Evolutionary conservation across 2,329 filamentous ascomycete genomes (phyloP).

Genomic region (Paraphaeosphaeria sporulosa): DNA sequence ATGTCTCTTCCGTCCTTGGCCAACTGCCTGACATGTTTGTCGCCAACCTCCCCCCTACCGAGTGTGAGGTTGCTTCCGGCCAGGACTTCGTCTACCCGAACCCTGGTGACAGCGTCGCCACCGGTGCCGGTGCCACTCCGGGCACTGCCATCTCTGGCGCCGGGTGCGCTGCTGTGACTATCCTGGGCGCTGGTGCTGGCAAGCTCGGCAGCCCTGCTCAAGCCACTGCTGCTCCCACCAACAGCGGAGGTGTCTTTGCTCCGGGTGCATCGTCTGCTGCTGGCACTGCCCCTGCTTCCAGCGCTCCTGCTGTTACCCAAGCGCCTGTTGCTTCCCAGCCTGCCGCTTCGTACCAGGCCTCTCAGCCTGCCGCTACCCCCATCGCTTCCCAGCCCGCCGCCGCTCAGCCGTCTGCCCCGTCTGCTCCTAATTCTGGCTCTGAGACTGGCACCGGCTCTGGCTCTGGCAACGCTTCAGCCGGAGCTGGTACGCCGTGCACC

Average conservation of each 20-base stretch:
- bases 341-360: slow-evolving; percentile 12
- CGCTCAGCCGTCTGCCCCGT: slow-evolving; percentile 21
- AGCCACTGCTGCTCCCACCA: slow-evolving; percentile 8
- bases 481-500: slow-evolving; percentile 46
- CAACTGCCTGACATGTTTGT: slow-evolving; percentile 77
- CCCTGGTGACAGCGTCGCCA: slow-evolving; percentile 63
- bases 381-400: slow-evolving; percentile 20
- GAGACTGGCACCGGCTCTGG: slow-evolving; percentile 16
- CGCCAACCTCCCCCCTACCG: slow-evolving; percentile 68
- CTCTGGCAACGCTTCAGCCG: slow-evolving; percentile 16
- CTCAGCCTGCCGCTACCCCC: slow-evolving; percentile 18
- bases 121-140: slow-evolving; percentile 34
- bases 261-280: slow-evolving; percentile 39
- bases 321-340: slow-evolving; percentile 21
- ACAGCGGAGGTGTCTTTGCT: slow-evolving; percentile 30
- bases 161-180: slow-evolving; percentile 36
- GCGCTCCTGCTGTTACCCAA: slow-evolving; percentile 3
- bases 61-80: slow-evolving; percentile 63
- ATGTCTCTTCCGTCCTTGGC: slow-evolving; percentile 51
- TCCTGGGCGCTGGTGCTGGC: slow-evolving; percentile 42
- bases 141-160: slow-evolving; percentile 42
- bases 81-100: slow-evolving; percentile 72
- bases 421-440: slow-evolving; percentile 12
- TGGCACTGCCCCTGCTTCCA: slow-evolving; percentile 1
- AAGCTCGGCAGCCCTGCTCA: slow-evolving; percentile 34